Percentiles rank a stretch among this genome's conserved stretches.
These are phyloP conservation scores for Vaccinium vitisidaea DNA, from an alignment of 148 eudicot genomes.

Conservation along the genomic window DNA sequence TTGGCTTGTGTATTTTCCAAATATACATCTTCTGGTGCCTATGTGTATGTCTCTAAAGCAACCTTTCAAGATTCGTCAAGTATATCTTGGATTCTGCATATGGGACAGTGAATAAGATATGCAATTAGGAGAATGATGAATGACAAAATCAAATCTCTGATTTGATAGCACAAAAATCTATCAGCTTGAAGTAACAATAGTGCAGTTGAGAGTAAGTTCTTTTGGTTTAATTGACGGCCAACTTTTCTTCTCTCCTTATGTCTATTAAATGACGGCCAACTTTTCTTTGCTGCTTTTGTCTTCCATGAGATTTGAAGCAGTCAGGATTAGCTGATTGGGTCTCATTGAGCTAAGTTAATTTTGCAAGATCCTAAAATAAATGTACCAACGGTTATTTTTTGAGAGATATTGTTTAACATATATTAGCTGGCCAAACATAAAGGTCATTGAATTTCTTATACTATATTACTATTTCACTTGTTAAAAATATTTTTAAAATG, in stretches of 20 bases:
- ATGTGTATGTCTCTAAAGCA: neutral
- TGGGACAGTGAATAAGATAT: neutral
- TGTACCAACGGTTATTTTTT: neutral
- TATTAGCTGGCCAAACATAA: neutral
- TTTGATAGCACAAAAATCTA: neutral
- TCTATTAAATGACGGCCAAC: neutral
- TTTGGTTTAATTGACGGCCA: neutral
- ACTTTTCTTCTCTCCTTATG: neutral
- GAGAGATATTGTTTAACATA: neutral
- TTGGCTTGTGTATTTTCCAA: neutral
- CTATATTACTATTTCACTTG: neutral
- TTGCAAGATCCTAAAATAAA: slow-evolving; percentile 9
- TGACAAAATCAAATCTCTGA: neutral
- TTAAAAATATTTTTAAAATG: neutral
- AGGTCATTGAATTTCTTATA: neutral
- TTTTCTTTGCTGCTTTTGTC: slow-evolving; percentile 1
- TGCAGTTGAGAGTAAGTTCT: slow-evolving; percentile 2
- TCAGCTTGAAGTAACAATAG: slow-evolving; percentile 4
- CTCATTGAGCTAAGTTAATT: slow-evolving; percentile 2
- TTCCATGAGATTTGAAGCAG: slow-evolving; percentile 9
- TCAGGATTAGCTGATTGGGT: neutral
- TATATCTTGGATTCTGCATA: neutral
- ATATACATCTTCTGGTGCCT: neutral
- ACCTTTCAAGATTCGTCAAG: neutral
- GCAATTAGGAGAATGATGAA: neutral